Evolutionary conservation across 2,329 filamentous ascomycete species (phyloP).

Genomic region (Tolypocladium pustulatum): DNA sequence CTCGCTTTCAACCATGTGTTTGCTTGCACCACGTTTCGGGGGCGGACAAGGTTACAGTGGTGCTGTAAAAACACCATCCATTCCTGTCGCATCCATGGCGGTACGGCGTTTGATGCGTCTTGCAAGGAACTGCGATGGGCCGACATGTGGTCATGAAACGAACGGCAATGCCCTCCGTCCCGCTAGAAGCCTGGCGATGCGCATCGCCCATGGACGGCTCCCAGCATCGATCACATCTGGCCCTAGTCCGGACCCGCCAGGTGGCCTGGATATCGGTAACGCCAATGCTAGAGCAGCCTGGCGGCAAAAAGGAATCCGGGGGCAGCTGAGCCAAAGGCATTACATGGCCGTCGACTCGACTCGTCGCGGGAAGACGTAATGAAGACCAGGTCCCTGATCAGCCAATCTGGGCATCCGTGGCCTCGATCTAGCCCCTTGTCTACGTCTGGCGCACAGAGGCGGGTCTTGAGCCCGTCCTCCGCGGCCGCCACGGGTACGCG

Average conservation of each 20-base stretch:
- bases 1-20: not conserved
- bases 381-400: not conserved
- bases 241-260: not conserved
- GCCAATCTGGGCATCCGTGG: not conserved
- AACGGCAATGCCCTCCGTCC: not conserved
- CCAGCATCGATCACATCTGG: not conserved
- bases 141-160: not conserved
- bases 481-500: not conserved
- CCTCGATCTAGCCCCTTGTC: not conserved
- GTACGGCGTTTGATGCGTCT: not conserved
- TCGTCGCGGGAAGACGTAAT: not conserved
- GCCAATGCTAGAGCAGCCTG: not conserved
- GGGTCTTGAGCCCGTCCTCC: not conserved
- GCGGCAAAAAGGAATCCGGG: not conserved
- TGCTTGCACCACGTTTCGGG: not conserved
- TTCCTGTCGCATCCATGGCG: not conserved
- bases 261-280: not conserved
- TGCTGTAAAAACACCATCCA: not conserved
- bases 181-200: not conserved
- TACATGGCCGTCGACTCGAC: not conserved
- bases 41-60: not conserved
- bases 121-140: not conserved
- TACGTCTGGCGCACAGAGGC: not conserved
- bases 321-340: not conserved
- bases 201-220: not conserved